Evolutionary conservation across 2,329 filamentous ascomycete species (phyloP).

Genomic region (Pseudogymnoascus sp.): DNA sequence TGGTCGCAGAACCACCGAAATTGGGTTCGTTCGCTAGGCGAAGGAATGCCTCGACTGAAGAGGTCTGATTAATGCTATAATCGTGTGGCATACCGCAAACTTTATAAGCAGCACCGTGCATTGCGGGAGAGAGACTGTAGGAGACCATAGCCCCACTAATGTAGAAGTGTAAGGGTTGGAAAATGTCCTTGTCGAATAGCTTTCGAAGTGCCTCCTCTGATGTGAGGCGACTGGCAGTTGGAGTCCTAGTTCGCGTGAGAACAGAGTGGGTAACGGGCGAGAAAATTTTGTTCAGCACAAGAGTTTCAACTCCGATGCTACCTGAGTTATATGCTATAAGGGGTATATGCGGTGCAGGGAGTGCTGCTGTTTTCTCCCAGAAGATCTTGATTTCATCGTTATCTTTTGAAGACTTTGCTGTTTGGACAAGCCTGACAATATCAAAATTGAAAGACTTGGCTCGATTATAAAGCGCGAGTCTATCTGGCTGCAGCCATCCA

Average conservation of each 20-base stretch:
- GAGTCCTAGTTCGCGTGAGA: not conserved
- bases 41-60: slow-evolving; percentile 53
- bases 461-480: slow-evolving; percentile 41
- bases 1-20: slow-evolving; percentile 66
- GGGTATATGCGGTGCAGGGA: slow-evolving; percentile 17
- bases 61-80: slow-evolving; percentile 57
- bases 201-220: slow-evolving; percentile 51
- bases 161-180: slow-evolving; percentile 63
- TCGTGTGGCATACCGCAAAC: slow-evolving; percentile 60
- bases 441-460: slow-evolving; percentile 45
- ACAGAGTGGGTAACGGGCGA: slow-evolving; percentile 46
- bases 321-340: slow-evolving; percentile 50
- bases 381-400: slow-evolving; percentile 33
- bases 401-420: slow-evolving; percentile 41
- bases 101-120: slow-evolving; percentile 65
- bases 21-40: slow-evolving; percentile 55
- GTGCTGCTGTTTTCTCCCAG: slow-evolving; percentile 19
- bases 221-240: not conserved
- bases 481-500: slow-evolving; percentile 42
- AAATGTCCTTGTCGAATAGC: slow-evolving; percentile 57
- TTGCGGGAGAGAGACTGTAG: slow-evolving; percentile 67
- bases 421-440: slow-evolving; percentile 46
- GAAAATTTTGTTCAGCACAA: slow-evolving; percentile 48
- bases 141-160: slow-evolving; percentile 65
- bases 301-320: slow-evolving; percentile 43